Base-by-base conservation (phyloP, 306 rosid species). In the Nissolia schottii region DNA sequence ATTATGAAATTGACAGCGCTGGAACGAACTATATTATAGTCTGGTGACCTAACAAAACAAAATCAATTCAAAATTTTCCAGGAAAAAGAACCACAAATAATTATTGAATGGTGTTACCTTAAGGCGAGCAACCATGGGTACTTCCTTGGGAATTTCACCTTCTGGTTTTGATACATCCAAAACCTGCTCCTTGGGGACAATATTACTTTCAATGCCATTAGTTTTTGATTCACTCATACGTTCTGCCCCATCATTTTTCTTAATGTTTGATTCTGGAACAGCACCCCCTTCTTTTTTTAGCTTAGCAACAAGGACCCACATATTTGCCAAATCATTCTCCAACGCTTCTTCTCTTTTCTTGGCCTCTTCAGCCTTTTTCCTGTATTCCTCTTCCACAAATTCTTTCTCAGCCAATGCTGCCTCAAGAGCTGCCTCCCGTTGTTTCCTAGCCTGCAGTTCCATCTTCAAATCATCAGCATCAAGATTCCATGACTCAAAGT, bases 241-340 rank as follows among this genome's bases (percentile, higher is more conserved):
- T 70, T 84, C 85, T n/a, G 72, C 75, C 70, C 43, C 90, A 50
- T 85, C 83, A 77, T 23, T 68, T 65, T 84, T 88, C 70, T 80
- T 80, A 40, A 25, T 34, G 80, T 83, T 88, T 31, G 86, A 77
- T 64, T 84, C 96, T 25, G 86, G 82, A 38, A 82, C 83, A 72
- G 88, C 76, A 29, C 91, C 97, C 19, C 86, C 87, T 74, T 95
- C 97, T 77, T 88, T 95, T 88, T 89, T 95, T 79, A 95, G 88
- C 90, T 88, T 95, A 0, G 99, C 99, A 70, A 95, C 99, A 80
- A 95, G 93, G 57, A 95, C 96, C 99, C 99, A 95, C 99, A 95
- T 95, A 87, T 89, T 95, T 51, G 99, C 97, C 73, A 95, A 85
- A 83, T 95, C 99, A 61, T 95, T 95, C 87, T 95, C 99, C 63